Percentiles rank a stretch among this genome's conserved stretches.
phyloP scores from a whole-genome alignment of 306 rosid genomes.

The Boehmeria nivea region DNA sequence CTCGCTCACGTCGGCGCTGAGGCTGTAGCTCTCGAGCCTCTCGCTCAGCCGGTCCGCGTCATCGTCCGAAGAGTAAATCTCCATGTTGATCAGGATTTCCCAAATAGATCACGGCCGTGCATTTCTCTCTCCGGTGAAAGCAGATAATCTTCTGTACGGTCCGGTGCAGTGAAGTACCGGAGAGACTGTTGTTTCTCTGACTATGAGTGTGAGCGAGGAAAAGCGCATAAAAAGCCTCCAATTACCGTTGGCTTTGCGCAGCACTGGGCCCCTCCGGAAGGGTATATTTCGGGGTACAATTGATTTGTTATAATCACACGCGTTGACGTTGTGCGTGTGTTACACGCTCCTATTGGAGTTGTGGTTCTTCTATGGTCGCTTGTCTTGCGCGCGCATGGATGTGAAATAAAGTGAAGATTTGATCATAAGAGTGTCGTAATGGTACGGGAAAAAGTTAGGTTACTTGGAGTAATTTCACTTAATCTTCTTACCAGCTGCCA shows the following conservation, averaged over 20 bases:
- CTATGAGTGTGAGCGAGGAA: not conserved
- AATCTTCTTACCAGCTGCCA: not conserved
- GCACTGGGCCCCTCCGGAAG: slow-evolving; percentile 15
- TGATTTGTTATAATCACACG: not conserved
- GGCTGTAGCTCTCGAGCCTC: slow-evolving; percentile 31
- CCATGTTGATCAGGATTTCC: slow-evolving; percentile 20
- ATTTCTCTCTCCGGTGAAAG: not conserved
- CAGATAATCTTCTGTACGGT: too few species aligned
- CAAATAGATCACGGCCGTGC: slow-evolving; percentile 2
- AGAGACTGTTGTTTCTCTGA: not conserved
- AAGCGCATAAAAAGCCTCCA: slow-evolving; percentile 16
- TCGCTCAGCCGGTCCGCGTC: slow-evolving; percentile 25
- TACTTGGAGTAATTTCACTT: not conserved
- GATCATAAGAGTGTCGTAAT: not conserved
- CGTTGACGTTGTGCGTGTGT: not conserved
- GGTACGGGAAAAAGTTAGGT: slow-evolving; percentile 12
- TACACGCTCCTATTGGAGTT: not conserved
- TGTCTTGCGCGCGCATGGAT: slow-evolving; percentile 8
- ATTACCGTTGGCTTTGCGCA: slow-evolving; percentile 11
- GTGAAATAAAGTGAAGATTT: not conserved
- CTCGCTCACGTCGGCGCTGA: slow-evolving; percentile 39
- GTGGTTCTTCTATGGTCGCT: not conserved
- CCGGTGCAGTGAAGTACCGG: too few species aligned
- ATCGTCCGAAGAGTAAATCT: slow-evolving; percentile 30
- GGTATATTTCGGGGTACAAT: not conserved